Conservation (phyloP, 2,329 filamentous ascomycete genomes). For the Calonectria naviculata region DNA sequence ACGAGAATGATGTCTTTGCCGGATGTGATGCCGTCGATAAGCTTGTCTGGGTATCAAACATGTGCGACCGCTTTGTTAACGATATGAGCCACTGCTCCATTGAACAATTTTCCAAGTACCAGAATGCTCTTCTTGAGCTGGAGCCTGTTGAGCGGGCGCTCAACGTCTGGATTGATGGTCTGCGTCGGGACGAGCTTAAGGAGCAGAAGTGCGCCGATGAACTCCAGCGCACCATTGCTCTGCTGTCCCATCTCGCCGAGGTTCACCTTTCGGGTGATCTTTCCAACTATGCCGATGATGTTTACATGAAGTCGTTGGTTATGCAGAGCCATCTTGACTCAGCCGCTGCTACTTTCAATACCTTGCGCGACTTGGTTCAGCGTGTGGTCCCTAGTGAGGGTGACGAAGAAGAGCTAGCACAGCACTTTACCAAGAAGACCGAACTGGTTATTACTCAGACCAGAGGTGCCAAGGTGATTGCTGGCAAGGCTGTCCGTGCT, state of each 20-base stretch:
- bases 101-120: slow-evolving; percentile 82
- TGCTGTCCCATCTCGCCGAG: slow-evolving; percentile 88
- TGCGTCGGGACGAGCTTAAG: slow-evolving; percentile 87
- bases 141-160: slow-evolving; percentile 91
- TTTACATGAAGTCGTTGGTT: slow-evolving; percentile 80
- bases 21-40: slow-evolving; percentile 87
- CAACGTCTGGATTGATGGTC: slow-evolving; percentile 86
- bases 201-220: slow-evolving; percentile 85
- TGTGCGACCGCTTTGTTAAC: slow-evolving; percentile 86
- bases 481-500: slow-evolving; percentile 80
- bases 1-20: slow-evolving; percentile 82
- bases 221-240: slow-evolving; percentile 83
- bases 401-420: slow-evolving; percentile 72
- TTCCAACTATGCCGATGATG: slow-evolving; percentile 80
- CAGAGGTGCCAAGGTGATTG: slow-evolving; percentile 85
- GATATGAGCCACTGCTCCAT: slow-evolving; percentile 83
- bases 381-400: slow-evolving; percentile 63
- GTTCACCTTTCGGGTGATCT: slow-evolving; percentile 79
- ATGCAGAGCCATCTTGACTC: slow-evolving; percentile 87
- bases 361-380: slow-evolving; percentile 74
- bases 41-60: slow-evolving; percentile 83
- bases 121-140: slow-evolving; percentile 85
- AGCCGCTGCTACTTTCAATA: slow-evolving; percentile 74
- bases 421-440: slow-evolving; percentile 76
- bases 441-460: slow-evolving; percentile 80